Percentiles rank a stretch among this genome's conserved stretches.
phyloP scores from a whole-genome alignment of 306 rosid species.

The Medicago ruthenica region DNA sequence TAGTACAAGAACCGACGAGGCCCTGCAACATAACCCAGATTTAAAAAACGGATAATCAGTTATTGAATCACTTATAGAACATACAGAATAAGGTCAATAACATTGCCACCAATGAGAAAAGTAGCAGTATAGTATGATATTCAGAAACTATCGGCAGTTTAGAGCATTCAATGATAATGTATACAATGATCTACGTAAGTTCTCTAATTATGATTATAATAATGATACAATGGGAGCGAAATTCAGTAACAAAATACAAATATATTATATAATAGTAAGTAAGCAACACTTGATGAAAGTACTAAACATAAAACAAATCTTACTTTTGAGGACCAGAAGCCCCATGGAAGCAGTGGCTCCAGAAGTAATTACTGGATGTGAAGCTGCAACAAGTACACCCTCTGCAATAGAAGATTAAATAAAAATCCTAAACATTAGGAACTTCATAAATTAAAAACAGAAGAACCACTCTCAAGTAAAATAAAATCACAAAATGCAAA shows the following conservation, averaged over 20 bases:
- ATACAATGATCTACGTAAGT: slow-evolving; percentile 9
- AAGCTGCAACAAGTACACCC: slow-evolving; percentile 70
- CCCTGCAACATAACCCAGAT: slow-evolving; percentile 56
- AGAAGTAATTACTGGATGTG: slow-evolving; percentile 70
- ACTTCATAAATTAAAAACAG: slow-evolving; percentile 19
- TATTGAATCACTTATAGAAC: slow-evolving; percentile 23
- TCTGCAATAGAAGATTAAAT: slow-evolving; percentile 56
- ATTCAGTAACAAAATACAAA: slow-evolving; percentile 9
- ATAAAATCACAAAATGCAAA: slow-evolving; percentile 42
- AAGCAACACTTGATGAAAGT: not conserved
- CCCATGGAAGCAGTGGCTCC: slow-evolving; percentile 75
- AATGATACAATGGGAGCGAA: not conserved
- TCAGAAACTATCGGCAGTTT: not conserved
- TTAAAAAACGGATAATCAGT: slow-evolving; percentile 30
- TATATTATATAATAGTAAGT: not conserved
- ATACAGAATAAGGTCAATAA: slow-evolving; percentile 19
- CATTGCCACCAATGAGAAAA: slow-evolving; percentile 11
- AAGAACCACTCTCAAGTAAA: slow-evolving; percentile 17
- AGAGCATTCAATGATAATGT: not conserved
- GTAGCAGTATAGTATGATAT: slow-evolving; percentile 20
- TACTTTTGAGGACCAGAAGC: slow-evolving; percentile 68
- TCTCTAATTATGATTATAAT: slow-evolving; percentile 3
- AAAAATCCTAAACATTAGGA: slow-evolving; percentile 27
- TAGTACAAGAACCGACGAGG: slow-evolving; percentile 78
- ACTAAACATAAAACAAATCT: slow-evolving; percentile 32